Conservation (phyloP, 208 protist species). For the Crithidia expoeki region DNA sequence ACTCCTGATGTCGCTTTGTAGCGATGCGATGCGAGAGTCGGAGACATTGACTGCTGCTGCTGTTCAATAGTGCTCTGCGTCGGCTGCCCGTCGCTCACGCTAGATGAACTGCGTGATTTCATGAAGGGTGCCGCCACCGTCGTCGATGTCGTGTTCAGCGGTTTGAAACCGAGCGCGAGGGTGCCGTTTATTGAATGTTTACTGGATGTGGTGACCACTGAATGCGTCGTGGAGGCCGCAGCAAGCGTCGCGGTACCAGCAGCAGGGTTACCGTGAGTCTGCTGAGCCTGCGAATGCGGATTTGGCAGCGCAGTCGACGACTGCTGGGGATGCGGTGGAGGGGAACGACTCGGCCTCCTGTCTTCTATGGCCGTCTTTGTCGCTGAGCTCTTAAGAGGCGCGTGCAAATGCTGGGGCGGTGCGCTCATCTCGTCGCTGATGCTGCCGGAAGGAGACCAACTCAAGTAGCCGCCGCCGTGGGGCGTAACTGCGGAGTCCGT, state of each 20-base stretch:
- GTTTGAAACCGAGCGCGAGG: not conserved
- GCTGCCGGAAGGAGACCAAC: conserved; percentile 12
- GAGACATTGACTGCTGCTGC: not conserved
- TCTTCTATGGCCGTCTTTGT: too few relatives aligned
- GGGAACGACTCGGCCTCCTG: not conserved
- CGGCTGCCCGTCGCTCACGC: not conserved
- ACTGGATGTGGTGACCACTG: too few relatives aligned
- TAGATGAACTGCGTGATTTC: not conserved
- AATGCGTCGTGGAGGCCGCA: too few relatives aligned
- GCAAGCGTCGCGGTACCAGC: not conserved
- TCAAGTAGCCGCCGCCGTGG: conserved; percentile 8
- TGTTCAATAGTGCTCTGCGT: not conserved
- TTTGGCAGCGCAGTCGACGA: too few relatives aligned
- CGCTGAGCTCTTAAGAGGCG: not conserved
- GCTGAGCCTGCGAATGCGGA: too few relatives aligned
- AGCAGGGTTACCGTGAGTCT: too few relatives aligned
- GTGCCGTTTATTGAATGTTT: not conserved
- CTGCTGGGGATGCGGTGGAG: not conserved
- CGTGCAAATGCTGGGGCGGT: not conserved
- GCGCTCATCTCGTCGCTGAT: conserved; percentile 8
- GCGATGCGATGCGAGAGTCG: too few relatives aligned
- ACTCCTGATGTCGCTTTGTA: too few relatives aligned
- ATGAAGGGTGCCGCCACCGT: not conserved
- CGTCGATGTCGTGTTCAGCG: not conserved
- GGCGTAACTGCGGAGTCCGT: conserved; percentile 16